These are phyloP conservation scores for Aspergillus sp. DNA, from an alignment of 2,329 filamentous ascomycete genomes.

Conservation along the genomic window DNA sequence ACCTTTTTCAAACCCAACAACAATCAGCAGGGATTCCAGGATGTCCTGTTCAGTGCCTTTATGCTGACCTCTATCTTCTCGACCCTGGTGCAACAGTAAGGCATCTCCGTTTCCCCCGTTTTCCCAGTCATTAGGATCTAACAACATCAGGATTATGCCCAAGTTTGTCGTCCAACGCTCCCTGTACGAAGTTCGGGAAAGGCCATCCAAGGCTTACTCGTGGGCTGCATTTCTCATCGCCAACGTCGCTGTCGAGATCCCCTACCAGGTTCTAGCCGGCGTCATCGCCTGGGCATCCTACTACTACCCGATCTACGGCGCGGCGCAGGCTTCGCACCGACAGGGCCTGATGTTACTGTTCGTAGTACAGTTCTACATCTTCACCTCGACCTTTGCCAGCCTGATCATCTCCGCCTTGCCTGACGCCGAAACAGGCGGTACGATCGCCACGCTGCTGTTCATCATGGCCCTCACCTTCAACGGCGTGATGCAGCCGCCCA, in stretches of 20 bases:
- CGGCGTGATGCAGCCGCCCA: slow-evolving; percentile 64
- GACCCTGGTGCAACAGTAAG: slow-evolving; percentile 51
- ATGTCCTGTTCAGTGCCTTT: slow-evolving; percentile 84
- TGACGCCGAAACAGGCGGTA: slow-evolving; percentile 70
- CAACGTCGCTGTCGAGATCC: slow-evolving; percentile 79
- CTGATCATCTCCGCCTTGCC: slow-evolving; percentile 75
- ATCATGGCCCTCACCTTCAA: slow-evolving; percentile 72
- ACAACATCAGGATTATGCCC: slow-evolving; percentile 57
- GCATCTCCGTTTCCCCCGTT: slow-evolving; percentile 54
- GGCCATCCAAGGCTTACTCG: slow-evolving; percentile 78
- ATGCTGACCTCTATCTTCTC: slow-evolving; percentile 63
- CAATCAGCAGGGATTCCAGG: slow-evolving; percentile 74
- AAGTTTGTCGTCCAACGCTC: slow-evolving; percentile 79
- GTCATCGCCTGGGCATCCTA: slow-evolving; percentile 75
- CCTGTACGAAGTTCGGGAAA: slow-evolving; percentile 80
- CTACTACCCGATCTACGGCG: slow-evolving; percentile 74
- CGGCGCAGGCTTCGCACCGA: slow-evolving; percentile 62
- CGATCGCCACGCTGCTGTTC: slow-evolving; percentile 73
- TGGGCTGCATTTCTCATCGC: slow-evolving; percentile 84
- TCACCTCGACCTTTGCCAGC: slow-evolving; percentile 76
- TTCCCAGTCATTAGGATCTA: neutral
- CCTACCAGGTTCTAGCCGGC: slow-evolving; percentile 74
- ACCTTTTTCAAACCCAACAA: slow-evolving; percentile 72
- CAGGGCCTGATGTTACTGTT: slow-evolving; percentile 78
- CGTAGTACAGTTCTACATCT: slow-evolving; percentile 71